phyloP scores from a whole-genome alignment of 441 rosid genomes.

The Jatropha multifida region DNA sequence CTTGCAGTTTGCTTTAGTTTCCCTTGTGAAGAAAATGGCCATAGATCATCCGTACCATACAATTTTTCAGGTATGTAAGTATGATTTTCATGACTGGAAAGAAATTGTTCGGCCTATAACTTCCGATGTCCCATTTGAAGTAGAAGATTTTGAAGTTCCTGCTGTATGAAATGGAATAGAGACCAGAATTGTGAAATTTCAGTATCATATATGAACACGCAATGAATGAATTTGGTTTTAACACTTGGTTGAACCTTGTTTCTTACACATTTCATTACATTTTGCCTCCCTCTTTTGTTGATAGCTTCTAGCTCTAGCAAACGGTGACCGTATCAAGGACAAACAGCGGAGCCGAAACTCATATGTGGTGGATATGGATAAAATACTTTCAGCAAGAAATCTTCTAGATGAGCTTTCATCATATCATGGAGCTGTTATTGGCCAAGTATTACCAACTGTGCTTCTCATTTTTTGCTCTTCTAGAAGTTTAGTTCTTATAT shows the following conservation, averaged over 20 bases:
- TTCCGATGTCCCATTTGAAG: constrained; percentile 3
- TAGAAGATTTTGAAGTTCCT: constrained; percentile 4
- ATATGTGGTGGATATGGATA: constrained; percentile 90
- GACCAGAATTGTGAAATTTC: neutral
- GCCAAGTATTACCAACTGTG: constrained; percentile 51
- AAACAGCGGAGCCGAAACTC: constrained; percentile 93
- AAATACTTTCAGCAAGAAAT: constrained; percentile 85
- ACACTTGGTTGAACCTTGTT: neutral
- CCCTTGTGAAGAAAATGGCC: constrained; percentile 98
- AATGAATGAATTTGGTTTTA: constrained; percentile 9
- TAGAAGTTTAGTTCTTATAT: neutral
- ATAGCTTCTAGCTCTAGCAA: constrained; percentile 95
- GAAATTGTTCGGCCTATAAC: neutral
- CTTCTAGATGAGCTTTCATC: constrained; percentile 71
- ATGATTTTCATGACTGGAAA: neutral
- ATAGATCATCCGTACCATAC: constrained; percentile 97
- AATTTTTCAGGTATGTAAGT: constrained; percentile 72
- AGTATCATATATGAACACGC: constrained; percentile 8
- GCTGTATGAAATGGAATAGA: constrained; percentile 15
- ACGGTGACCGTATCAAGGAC: constrained; percentile 97
- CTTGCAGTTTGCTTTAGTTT: constrained; percentile 81
- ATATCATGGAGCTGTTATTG: constrained; percentile 77
- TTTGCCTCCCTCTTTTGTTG: constrained; percentile 18
- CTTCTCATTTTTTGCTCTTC: constrained; percentile 18
- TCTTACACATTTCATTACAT: neutral